A percentile compares a stretch with the other conserved stretches of the same genome.
phyloP scores from a whole-genome alignment of 108 stramenopile species.

The Hondaea fermentalgiana region DNA sequence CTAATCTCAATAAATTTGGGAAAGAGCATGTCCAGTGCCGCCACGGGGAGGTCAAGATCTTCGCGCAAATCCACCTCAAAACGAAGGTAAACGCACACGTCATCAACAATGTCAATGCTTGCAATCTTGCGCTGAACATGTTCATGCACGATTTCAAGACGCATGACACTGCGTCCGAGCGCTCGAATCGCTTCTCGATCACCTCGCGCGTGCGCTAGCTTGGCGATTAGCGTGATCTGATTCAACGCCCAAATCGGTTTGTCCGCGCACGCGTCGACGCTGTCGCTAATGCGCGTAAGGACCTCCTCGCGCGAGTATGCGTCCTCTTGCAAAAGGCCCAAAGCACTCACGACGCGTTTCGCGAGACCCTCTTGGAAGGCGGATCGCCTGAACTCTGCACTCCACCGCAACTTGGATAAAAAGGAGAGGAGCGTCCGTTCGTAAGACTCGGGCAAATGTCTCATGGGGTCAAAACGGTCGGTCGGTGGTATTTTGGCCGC shows the following conservation, averaged over 20 bases:
- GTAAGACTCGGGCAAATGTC: background rate
- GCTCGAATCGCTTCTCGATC: background rate
- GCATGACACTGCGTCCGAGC: background rate
- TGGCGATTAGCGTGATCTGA: background rate
- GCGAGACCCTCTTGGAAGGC: background rate
- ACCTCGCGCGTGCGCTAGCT: background rate
- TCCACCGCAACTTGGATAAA: background rate
- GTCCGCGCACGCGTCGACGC: background rate
- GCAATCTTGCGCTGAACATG: background rate
- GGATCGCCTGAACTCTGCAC: background rate
- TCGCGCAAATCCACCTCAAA: background rate
- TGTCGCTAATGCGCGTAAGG: background rate
- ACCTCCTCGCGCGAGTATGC: background rate
- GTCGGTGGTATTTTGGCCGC: background rate
- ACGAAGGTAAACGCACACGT: background rate
- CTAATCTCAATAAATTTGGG: background rate
- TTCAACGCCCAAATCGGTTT: constrained; percentile 1
- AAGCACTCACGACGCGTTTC: background rate
- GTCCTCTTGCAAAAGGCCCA: background rate
- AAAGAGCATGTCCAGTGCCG: background rate
- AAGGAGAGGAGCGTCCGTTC: background rate
- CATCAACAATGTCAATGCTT: background rate
- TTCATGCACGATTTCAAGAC: background rate
- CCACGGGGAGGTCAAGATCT: background rate
- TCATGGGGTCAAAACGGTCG: background rate